A percentile compares a stretch with the other conserved stretches of the same genome.
phyloP scores from a whole-genome alignment of 768 basidiomycete species.

The Mycena capillaripes region DNA sequence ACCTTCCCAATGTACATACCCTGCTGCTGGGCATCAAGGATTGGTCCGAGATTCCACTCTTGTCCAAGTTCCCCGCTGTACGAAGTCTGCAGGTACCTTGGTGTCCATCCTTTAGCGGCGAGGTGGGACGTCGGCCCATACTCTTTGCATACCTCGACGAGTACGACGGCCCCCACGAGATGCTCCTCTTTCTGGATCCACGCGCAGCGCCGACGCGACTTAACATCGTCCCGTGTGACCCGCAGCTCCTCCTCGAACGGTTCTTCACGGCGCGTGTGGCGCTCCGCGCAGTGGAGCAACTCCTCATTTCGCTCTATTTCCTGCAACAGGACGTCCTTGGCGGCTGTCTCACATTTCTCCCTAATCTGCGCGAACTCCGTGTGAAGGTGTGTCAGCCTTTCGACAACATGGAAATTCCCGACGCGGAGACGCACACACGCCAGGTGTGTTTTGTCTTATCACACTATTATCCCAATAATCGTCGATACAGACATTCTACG shows the following conservation, averaged over 20 bases:
- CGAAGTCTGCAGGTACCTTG: neutral
- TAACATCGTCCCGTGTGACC: neutral
- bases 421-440: neutral
- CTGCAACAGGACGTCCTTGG: neutral
- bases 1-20: neutral
- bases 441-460: neutral
- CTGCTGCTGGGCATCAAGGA: neutral
- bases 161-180: constrained; percentile 9
- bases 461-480: neutral
- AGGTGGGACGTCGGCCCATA: neutral
- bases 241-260: neutral
- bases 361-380: neutral
- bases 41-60: neutral
- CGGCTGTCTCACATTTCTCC: neutral
- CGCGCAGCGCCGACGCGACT: neutral
- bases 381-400: neutral
- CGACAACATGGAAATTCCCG: neutral
- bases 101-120: neutral
- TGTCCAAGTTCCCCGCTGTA: neutral
- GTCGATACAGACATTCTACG: neutral
- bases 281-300: neutral
- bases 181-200: neutral
- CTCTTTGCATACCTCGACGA: neutral
- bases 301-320: neutral
- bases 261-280: neutral